A percentile compares a stretch with the other conserved stretches of the same genome.
phyloP scores from a whole-genome alignment of 2,329 filamentous ascomycete species.

The Basipetospora sp. region DNA sequence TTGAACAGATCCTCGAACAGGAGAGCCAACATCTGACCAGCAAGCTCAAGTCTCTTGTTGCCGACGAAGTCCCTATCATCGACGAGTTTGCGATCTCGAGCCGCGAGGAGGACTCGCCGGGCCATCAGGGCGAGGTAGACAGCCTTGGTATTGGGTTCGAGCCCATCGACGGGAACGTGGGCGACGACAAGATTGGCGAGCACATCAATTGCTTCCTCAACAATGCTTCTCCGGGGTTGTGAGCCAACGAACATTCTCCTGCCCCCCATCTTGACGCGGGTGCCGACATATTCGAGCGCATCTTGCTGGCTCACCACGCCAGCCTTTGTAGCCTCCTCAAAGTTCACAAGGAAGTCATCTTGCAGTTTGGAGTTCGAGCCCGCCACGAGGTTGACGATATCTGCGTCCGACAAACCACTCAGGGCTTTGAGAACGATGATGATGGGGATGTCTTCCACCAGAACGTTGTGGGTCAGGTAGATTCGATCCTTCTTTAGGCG shows the following conservation, averaged over 20 bases:
- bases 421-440: conserved; percentile 86
- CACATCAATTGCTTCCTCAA: conserved; percentile 84
- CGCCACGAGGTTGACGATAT: conserved; percentile 82
- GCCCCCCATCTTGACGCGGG: conserved; percentile 74
- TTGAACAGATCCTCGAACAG: conserved; percentile 98
- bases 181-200: conserved; percentile 86
- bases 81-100: conserved; percentile 74
- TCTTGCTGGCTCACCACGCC: conserved; percentile 88
- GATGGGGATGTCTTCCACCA: conserved; percentile 87
- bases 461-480: conserved; percentile 77
- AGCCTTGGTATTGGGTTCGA: conserved; percentile 94
- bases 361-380: conserved; percentile 80
- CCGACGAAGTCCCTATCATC: conserved; percentile 96
- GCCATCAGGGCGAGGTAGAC: conserved; percentile 96
- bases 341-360: conserved; percentile 88
- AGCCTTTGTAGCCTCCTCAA: conserved; percentile 75
- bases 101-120: conserved; percentile 85
- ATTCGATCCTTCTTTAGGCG: conserved; percentile 87
- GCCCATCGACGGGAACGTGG: conserved; percentile 77
- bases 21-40: conserved; percentile 81
- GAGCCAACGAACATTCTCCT: conserved; percentile 38
- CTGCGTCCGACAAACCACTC: conserved; percentile 84
- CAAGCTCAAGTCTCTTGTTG: conserved; percentile 89
- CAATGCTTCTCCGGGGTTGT: conserved; percentile 56
- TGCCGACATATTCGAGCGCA: conserved; percentile 81